phyloP scores from a whole-genome alignment of 2,329 filamentous ascomycete species.

The Aschersonia sp. region DNA sequence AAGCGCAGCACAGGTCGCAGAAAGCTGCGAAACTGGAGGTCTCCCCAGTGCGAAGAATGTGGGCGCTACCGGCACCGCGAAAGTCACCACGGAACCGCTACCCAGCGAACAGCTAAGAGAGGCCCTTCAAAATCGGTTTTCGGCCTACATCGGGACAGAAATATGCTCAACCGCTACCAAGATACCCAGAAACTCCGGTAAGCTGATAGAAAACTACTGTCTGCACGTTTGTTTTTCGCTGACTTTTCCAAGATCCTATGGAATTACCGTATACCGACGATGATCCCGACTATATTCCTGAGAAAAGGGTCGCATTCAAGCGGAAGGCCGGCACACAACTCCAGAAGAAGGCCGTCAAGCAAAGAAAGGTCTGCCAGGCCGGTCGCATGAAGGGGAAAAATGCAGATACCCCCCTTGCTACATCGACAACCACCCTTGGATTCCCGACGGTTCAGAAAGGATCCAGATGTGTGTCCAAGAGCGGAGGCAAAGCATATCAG shows the following conservation, averaged over 20 bases:
- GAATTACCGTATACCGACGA: background rate
- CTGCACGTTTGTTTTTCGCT: background rate
- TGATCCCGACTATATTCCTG: conserved; percentile 1
- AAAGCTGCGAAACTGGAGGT: background rate
- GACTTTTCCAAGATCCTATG: background rate
- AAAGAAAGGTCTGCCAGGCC: background rate
- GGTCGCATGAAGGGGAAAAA: background rate
- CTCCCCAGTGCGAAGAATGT: background rate
- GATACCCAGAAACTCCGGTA: background rate
- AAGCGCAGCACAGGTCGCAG: too few species aligned
- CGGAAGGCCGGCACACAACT: background rate
- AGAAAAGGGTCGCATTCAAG: background rate
- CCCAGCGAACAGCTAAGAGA: background rate
- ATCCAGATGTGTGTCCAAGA: background rate
- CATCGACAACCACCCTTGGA: background rate
- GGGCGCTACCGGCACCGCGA: background rate
- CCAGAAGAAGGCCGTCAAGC: conserved; percentile 3
- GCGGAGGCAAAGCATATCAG: background rate
- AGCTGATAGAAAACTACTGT: background rate
- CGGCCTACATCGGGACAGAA: background rate
- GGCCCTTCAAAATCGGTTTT: background rate
- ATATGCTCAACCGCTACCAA: background rate
- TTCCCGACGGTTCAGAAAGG: background rate
- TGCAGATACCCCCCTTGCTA: background rate
- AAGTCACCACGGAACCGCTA: background rate